A percentile compares a stretch with the other conserved stretches of the same genome.
phyloP scores from a whole-genome alignment of 768 basidiomycete species.

The Russula earlei region DNA sequence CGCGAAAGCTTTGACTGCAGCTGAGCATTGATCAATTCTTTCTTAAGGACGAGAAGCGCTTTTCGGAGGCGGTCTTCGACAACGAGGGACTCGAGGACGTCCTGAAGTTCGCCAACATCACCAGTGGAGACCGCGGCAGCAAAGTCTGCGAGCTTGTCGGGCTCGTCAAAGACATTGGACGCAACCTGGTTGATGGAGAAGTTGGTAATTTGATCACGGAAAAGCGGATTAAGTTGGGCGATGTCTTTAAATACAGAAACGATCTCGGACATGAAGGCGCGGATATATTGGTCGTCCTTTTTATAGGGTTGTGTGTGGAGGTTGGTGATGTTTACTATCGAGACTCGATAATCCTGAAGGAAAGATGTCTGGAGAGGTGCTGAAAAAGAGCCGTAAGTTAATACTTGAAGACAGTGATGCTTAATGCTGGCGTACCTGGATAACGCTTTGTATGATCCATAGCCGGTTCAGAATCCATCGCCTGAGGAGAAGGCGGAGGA shows the following conservation, averaged over 20 bases:
- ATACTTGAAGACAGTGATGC: neutral
- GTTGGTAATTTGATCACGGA: constrained; percentile 96
- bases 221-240: constrained; percentile 91
- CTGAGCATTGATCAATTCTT: constrained; percentile 95
- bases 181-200: constrained; percentile 91
- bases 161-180: constrained; percentile 92
- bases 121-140: constrained; percentile 92
- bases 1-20: constrained; percentile 85
- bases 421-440: constrained; percentile 6
- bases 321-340: constrained; percentile 84
- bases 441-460: constrained; percentile 13
- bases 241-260: constrained; percentile 98
- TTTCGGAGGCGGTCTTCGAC: constrained; percentile 87
- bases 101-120: constrained; percentile 87
- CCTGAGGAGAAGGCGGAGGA: constrained; percentile 35
- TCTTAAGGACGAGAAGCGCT: constrained; percentile 88
- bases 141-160: constrained; percentile 94
- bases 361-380: constrained; percentile 76
- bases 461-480: neutral
- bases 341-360: constrained; percentile 72
- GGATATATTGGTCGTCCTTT: constrained; percentile 90
- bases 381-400: constrained; percentile 21
- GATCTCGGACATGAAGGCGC: constrained; percentile 94
- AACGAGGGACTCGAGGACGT: constrained; percentile 77
- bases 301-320: constrained; percentile 72